Conservation (phyloP, 1,139 yeast species). For the Geotrichum restrictum region DNA sequence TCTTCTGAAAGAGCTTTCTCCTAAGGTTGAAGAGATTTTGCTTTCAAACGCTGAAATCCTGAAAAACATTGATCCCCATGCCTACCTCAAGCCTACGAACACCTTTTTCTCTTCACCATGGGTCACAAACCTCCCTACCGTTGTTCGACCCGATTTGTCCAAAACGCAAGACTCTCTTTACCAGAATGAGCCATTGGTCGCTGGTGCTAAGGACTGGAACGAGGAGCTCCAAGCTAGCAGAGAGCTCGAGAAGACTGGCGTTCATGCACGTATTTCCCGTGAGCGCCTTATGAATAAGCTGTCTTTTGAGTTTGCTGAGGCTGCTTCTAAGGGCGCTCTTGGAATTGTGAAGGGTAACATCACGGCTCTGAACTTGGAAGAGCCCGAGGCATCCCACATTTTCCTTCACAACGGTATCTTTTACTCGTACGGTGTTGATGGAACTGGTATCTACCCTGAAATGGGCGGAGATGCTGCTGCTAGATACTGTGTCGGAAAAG, state of each 20-base stretch:
- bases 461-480: constrained; percentile 87
- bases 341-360: constrained; percentile 70
- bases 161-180: constrained; percentile 49
- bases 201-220: constrained; percentile 63
- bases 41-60: constrained; percentile 45
- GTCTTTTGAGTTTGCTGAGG: constrained; percentile 71
- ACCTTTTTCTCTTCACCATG: constrained; percentile 68
- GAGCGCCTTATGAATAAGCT: constrained; percentile 72
- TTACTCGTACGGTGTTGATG: constrained; percentile 76
- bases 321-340: constrained; percentile 77
- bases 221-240: constrained; percentile 81
- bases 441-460: constrained; percentile 58
- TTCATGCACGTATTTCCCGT: constrained; percentile 67
- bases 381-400: constrained; percentile 55
- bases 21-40: constrained; percentile 45
- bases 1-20: constrained; percentile 54
- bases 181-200: constrained; percentile 51
- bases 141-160: constrained; percentile 31
- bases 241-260: constrained; percentile 55
- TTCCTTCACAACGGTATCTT: constrained; percentile 80
- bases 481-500: constrained; percentile 74
- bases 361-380: constrained; percentile 75
- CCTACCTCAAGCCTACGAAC: constrained; percentile 62
- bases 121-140: constrained; percentile 49
- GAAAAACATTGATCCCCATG: constrained; percentile 47